Evolutionary conservation across 345 rosid genomes (phyloP).

Genomic region (Citrus reticulata): DNA sequence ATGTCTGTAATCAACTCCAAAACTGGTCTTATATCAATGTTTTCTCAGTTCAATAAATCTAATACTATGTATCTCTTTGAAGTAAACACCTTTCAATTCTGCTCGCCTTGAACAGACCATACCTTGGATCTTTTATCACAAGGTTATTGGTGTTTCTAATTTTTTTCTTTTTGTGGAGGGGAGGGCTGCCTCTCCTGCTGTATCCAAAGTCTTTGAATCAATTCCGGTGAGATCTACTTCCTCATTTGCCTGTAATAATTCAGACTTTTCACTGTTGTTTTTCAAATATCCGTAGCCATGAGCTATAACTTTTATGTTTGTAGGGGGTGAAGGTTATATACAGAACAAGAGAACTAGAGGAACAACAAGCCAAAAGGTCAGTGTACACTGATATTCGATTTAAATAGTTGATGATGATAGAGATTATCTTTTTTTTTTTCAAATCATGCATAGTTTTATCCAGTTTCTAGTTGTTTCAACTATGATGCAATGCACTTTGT

Average conservation of each 20-base stretch:
- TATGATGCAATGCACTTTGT: not conserved
- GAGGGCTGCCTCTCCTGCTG: conserved; percentile 71
- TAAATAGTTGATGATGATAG: no score
- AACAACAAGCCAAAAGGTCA: no score
- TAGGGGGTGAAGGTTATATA: no score
- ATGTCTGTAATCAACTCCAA: no score
- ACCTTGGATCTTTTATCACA: conserved; percentile 91
- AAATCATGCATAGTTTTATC: not conserved
- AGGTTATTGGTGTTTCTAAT: conserved; percentile 81
- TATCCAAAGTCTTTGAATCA: conserved; percentile 67
- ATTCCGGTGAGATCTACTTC: conserved; percentile 41
- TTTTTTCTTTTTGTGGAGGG: conserved; percentile 95
- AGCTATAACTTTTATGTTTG: not conserved
- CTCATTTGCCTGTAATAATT: not conserved
- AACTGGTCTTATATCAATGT: no score
- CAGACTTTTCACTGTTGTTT: not conserved
- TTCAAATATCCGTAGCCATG: not conserved
- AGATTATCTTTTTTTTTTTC: no score
- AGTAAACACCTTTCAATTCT: conserved; percentile 18
- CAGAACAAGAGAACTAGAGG: no score
- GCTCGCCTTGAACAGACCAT: conserved; percentile 86
- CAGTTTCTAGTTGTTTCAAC: not conserved
- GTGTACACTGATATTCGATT: no score
- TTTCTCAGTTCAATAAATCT: no score
- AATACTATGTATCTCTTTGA: no score